Evolutionary conservation across 768 basidiomycete genomes (phyloP).

Genomic region (Sporobolomyces roseus): DNA sequence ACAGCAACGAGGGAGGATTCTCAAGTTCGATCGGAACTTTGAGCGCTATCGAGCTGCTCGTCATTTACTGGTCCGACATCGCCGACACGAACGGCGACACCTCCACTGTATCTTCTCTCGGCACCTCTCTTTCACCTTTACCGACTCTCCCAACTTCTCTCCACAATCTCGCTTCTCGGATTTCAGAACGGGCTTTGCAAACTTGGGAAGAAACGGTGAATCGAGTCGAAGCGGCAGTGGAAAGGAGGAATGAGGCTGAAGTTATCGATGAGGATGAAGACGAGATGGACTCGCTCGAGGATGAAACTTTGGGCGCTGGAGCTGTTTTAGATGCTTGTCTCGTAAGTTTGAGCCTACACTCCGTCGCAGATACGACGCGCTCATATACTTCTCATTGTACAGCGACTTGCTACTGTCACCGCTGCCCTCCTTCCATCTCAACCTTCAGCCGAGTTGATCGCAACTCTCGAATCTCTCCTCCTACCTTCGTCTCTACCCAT

Average conservation of each 20-base stretch:
- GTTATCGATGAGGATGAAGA: background rate
- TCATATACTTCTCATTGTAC: too few relatives aligned
- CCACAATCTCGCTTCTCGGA: background rate
- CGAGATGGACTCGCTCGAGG: background rate
- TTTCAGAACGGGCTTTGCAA: background rate
- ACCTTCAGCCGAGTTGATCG: background rate
- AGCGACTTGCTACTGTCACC: slow-evolving; percentile 16
- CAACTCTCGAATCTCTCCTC: slow-evolving; percentile 24
- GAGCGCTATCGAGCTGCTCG: background rate
- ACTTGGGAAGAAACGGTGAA: slow-evolving; percentile 10
- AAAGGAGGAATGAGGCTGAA: background rate
- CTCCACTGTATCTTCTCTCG: background rate
- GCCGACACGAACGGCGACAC: background rate
- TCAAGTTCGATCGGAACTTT: background rate
- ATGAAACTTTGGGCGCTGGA: slow-evolving; percentile 4
- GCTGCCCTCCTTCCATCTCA: slow-evolving; percentile 4
- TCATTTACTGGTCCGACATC: background rate
- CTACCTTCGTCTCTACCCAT: slow-evolving; percentile 1
- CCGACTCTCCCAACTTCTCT: slow-evolving; percentile 19
- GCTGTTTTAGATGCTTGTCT: background rate
- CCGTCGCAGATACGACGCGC: background rate
- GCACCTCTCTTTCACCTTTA: background rate
- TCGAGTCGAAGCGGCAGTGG: background rate
- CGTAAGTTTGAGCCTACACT: slow-evolving; percentile 5
- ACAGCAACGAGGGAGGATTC: background rate